Evolutionary conservation across 495 filamentous ascomycete genomes (phyloP).

Genomic region (Cercophora scortea): DNA sequence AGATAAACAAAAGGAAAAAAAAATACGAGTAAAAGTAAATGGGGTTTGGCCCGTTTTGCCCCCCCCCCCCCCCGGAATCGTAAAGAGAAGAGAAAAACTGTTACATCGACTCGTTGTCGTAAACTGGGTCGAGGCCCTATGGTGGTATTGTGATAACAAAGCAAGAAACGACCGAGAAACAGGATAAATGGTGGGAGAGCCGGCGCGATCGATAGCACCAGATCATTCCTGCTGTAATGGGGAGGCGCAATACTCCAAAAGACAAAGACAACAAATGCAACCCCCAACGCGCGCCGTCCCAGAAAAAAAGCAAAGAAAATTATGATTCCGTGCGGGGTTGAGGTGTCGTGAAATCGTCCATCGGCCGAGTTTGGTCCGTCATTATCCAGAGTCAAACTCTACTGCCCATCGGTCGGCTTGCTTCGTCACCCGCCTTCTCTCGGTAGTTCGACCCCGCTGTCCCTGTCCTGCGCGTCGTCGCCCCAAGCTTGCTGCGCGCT

Average conservation of each 20-base stretch:
- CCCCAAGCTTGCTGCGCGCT: conserved; percentile 15
- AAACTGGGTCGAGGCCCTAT: too few species aligned
- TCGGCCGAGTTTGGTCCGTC: neutral
- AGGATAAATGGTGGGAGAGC: too few species aligned
- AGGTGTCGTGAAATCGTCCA: conserved; percentile 4
- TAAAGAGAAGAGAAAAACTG: neutral
- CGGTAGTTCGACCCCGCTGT: conserved; percentile 44
- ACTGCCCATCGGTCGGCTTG: neutral
- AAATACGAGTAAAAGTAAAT: neutral
- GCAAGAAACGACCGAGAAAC: too few species aligned
- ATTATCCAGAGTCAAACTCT: neutral
- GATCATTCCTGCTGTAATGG: too few species aligned
- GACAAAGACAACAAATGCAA: too few species aligned
- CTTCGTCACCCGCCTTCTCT: conserved; percentile 23
- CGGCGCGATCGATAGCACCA: too few species aligned
- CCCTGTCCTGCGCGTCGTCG: conserved; percentile 39
- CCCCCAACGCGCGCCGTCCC: too few species aligned
- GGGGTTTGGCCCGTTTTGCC: neutral
- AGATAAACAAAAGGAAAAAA: conserved; percentile 17
- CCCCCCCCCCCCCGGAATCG: too few species aligned
- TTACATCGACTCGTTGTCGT: too few species aligned
- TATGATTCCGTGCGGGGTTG: conserved; percentile 15
- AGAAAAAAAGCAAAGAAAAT: neutral
- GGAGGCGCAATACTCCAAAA: too few species aligned
- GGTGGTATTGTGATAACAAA: too few species aligned